These are phyloP conservation scores for Infundibulicybe gibba DNA, from an alignment of 768 basidiomycete genomes.

Conservation along the genomic window DNA sequence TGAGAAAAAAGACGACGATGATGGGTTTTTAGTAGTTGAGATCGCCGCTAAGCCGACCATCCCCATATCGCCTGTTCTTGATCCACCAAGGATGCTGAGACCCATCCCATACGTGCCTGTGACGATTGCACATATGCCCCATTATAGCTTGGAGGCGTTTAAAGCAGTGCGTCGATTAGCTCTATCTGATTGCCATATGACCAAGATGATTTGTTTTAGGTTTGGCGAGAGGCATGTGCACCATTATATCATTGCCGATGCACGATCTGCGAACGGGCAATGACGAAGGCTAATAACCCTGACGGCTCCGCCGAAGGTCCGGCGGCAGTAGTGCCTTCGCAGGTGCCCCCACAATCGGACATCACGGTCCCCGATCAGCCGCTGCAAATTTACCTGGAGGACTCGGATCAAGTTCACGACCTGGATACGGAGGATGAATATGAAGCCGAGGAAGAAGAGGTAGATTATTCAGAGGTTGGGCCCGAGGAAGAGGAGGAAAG, in stretches of 20 bases:
- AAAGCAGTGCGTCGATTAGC: constrained; percentile 40
- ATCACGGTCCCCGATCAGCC: constrained; percentile 8
- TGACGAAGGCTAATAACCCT: constrained; percentile 44
- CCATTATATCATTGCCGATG: constrained; percentile 73
- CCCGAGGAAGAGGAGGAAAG: constrained; percentile 21
- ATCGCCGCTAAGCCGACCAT: constrained; percentile 13
- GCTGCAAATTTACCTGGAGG: neutral
- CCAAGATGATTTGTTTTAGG: constrained; percentile 29
- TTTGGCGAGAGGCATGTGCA: constrained; percentile 72
- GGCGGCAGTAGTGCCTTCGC: constrained; percentile 18
- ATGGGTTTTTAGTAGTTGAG: constrained; percentile 11
- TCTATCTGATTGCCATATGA: constrained; percentile 3
- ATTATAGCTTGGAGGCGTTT: constrained; percentile 56
- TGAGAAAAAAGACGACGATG: constrained; percentile 31
- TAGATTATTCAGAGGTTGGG: constrained; percentile 18
- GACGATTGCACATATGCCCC: constrained; percentile 49
- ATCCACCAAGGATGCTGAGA: constrained; percentile 55
- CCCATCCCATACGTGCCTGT: constrained; percentile 70
- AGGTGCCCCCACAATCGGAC: constrained; percentile 8
- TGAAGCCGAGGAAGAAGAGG: constrained; percentile 13
- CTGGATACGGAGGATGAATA: neutral
- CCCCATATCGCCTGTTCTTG: constrained; percentile 33
- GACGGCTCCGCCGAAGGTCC: constrained; percentile 28
- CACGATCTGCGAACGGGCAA: constrained; percentile 69
- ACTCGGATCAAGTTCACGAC: neutral